Percentiles rank a stretch among this genome's conserved stretches.
These are phyloP conservation scores for Scheffersomyces illinoinensis DNA, from an alignment of 1,139 yeast species.

Conservation along the genomic window DNA sequence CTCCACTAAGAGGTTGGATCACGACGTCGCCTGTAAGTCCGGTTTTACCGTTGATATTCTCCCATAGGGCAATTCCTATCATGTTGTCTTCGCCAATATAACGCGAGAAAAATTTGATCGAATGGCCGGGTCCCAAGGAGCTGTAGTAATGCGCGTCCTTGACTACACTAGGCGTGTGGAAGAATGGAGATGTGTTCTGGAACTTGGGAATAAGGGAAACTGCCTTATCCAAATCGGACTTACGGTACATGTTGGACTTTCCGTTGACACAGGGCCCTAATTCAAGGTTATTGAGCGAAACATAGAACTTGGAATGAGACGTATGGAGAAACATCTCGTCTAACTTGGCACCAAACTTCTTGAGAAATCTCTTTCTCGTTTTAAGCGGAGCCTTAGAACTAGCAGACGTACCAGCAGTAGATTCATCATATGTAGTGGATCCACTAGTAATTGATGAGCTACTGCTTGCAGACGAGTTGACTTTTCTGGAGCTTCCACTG, in stretches of 20 bases:
- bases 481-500: neutral
- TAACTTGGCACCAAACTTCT: constrained; percentile 61
- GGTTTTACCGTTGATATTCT: constrained; percentile 64
- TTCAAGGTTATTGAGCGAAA: constrained; percentile 71
- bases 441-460: neutral
- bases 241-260: constrained; percentile 78
- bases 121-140: constrained; percentile 48
- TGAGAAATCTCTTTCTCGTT: constrained; percentile 15
- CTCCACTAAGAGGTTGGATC: constrained; percentile 69
- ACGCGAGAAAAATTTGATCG: constrained; percentile 67
- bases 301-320: constrained; percentile 83
- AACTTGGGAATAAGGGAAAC: constrained; percentile 34
- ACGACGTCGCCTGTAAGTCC: constrained; percentile 80
- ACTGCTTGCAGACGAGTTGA: neutral
- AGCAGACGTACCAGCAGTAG: neutral
- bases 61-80: constrained; percentile 89
- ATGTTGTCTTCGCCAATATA: constrained; percentile 93
- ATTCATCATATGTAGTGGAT: neutral
- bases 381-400: neutral
- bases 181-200: constrained; percentile 25
- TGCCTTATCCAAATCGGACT: constrained; percentile 66
- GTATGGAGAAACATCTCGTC: constrained; percentile 87
- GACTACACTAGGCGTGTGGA: constrained; percentile 30
- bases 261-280: constrained; percentile 93
- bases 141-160: constrained; percentile 32